Conservation (phyloP, 2,329 filamentous ascomycete genomes). For the Penicillium palitans region DNA sequence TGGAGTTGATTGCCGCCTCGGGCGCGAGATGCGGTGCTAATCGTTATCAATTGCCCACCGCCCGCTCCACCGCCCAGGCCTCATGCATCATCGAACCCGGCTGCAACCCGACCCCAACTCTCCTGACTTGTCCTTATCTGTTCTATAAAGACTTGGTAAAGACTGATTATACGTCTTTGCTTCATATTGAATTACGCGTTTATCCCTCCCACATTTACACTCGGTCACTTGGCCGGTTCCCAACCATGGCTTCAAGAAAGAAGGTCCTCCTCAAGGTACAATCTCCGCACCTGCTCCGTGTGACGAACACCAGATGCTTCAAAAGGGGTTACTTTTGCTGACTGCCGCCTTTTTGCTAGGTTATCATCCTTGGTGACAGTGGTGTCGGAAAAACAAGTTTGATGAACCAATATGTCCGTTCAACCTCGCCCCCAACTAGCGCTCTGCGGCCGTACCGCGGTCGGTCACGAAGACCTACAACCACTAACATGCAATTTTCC, state of each 20-base stretch:
- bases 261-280: constrained; percentile 86
- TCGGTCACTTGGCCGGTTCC: constrained; percentile 8
- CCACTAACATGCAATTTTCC: constrained; percentile 17
- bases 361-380: constrained; percentile 98
- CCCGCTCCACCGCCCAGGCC: constrained; percentile 34
- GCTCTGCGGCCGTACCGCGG: constrained; percentile 5
- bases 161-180: not conserved
- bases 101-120: constrained; percentile 31
- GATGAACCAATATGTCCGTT: constrained; percentile 99
- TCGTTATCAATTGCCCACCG: constrained; percentile 25
- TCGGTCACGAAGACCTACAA: constrained; percentile 13
- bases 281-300: constrained; percentile 20
- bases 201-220: not conserved
- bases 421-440: constrained; percentile 4
- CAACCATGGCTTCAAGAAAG: constrained; percentile 74
- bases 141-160: constrained; percentile 2
- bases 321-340: constrained; percentile 3
- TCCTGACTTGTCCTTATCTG: constrained; percentile 7
- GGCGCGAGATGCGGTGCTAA: constrained; percentile 22
- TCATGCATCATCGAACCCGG: constrained; percentile 37
- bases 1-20: constrained; percentile 19
- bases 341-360: constrained; percentile 54
- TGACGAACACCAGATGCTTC: constrained; percentile 1
- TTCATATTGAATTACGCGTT: not conserved
- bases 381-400: constrained; percentile 99